Conservation (phyloP, 306 rosid species). For the Delonix regia region DNA sequence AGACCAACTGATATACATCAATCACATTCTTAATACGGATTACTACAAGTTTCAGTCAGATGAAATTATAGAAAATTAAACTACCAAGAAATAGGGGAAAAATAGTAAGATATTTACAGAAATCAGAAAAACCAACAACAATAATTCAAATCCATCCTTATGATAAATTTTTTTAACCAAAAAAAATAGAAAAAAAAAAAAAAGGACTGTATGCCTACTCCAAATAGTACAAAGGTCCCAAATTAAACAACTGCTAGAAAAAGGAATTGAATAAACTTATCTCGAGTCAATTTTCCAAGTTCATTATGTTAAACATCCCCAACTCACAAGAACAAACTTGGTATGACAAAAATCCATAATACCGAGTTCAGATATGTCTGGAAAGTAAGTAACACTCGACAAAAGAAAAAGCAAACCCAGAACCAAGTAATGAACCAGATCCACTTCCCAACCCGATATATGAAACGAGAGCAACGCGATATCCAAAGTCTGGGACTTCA, state of each 20-base stretch:
- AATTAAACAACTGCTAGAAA: background rate
- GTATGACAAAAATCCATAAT: background rate
- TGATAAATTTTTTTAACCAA: background rate
- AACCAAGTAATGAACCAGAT: conserved; percentile 53
- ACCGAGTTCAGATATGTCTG: background rate
- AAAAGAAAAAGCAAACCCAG: conserved; percentile 29
- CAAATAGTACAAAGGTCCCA: background rate
- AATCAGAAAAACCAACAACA: background rate
- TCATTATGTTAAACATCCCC: background rate
- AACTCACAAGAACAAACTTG: background rate
- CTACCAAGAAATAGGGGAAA: background rate
- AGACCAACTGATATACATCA: background rate
- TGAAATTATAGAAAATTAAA: conserved; percentile 16
- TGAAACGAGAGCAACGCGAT: conserved; percentile 33
- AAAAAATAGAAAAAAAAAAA: background rate
- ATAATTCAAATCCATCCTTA: background rate
- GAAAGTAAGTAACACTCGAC: background rate
- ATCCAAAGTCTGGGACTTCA: conserved; percentile 40
- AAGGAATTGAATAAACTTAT: background rate
- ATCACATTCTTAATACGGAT: background rate
- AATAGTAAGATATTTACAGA: background rate
- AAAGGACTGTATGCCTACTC: background rate
- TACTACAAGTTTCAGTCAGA: conserved; percentile 17
- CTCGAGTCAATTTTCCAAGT: background rate
- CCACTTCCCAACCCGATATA: conserved; percentile 44